Percentiles rank a stretch among this genome's conserved stretches.
Conservation (phyloP, 352 stramenopile species). For the Phytophthora cajani region DNA sequence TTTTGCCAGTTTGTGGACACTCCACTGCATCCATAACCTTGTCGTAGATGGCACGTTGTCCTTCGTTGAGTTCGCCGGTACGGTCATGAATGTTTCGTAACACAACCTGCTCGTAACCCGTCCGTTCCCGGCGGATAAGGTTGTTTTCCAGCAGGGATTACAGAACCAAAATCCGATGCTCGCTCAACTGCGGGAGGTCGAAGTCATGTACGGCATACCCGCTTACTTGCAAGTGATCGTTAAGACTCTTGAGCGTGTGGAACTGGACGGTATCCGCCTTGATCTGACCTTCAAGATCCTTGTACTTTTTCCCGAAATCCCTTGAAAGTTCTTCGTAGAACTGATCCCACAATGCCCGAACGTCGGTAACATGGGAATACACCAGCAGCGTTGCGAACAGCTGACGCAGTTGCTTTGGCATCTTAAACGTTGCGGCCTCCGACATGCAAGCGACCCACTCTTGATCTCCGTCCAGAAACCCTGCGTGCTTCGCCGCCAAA, state of each 20-base stretch:
- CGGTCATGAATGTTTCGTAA: too few species aligned
- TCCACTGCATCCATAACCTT: neutral
- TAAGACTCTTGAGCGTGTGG: too few species aligned
- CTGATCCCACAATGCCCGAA: too few species aligned
- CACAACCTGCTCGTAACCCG: too few species aligned
- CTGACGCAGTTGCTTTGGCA: slow-evolving; percentile 37
- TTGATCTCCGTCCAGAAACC: slow-evolving; percentile 29
- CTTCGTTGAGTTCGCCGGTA: too few species aligned
- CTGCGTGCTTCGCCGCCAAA: slow-evolving; percentile 13
- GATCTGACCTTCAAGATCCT: too few species aligned
- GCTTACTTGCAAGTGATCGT: neutral
- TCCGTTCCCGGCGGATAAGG: neutral
- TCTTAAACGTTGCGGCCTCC: slow-evolving; percentile 24
- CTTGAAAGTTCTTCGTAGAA: neutral
- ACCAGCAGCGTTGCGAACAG: slow-evolving; percentile 35
- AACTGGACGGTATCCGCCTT: too few species aligned
- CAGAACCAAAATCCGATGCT: neutral
- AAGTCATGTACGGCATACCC: neutral
- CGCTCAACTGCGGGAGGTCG: neutral
- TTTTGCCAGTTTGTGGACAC: neutral
- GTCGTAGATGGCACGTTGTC: too few species aligned
- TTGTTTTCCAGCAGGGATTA: neutral
- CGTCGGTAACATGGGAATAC: too few species aligned
- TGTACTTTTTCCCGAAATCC: slow-evolving; percentile 12
- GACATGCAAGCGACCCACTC: slow-evolving; percentile 28